Base-by-base conservation (phyloP, 352 stramenopile genomes). In the Aphanomyces invadans region DNA sequence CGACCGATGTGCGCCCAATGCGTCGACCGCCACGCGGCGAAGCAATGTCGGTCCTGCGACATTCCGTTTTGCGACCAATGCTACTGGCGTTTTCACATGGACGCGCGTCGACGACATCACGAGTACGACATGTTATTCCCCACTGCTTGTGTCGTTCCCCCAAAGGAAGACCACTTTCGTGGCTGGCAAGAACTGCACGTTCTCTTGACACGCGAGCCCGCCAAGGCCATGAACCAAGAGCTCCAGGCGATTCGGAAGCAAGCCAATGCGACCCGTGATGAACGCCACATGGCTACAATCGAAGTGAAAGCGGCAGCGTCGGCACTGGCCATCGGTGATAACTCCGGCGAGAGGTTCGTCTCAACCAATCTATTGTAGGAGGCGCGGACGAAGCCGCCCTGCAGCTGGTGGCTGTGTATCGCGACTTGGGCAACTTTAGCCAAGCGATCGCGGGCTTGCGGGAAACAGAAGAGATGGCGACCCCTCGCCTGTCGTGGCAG, bases 401-500 rank as follows among this genome's bases (percentile, higher is more conserved):
- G 19, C 48, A 56, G 17, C 55, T 63, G 31, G 55, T 36, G 19
- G 4, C 19, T n/a, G 55, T 63, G 15, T 51, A 49, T 29, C 55
- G 55, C 17, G 21, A 2, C n/a, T 12, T 48, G 26, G 55, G 36
- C n/a, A 63, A 63, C 21, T 33, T 51, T 33, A n/a, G 29, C 0
- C 29, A 42, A 3, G 53, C 53, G 11, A 39, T 54, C 17, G 9
- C 9, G 15, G 17, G 12, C 19, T 28, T 54, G 19, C 9, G 9
- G 9, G 46, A 54, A 10, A 28, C 25, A 21, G 5, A 33, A 57
- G 49, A 21, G 7, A 57, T 57, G 49, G 12, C 15, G 12, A 26
- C 19, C 11, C 7, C 19, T n/a, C 5, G 29, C 11, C 0, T 57
- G 12, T 15, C 36, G 15, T 42, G 49, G 29, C 25, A 21, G 0